Evolutionary conservation across 1,139 yeast species (phyloP), one percentile per base, ranked within the genome.

Genomic region (Taphrina betulina): DNA sequence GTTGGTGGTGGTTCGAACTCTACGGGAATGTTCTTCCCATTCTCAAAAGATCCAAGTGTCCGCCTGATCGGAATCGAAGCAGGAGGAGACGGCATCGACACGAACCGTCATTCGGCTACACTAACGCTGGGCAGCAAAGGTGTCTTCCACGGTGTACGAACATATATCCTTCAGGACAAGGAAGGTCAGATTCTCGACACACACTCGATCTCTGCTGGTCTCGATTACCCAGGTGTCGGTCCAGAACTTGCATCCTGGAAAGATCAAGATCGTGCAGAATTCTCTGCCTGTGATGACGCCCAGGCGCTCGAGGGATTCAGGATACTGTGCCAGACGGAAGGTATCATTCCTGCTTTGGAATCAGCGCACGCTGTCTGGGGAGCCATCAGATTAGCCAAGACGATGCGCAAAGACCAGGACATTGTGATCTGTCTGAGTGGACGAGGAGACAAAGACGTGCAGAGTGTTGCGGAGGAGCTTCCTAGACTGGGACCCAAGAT

Each of bases 1-100:
- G 98, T 92, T 55, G 99, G 99, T 66, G 99, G 99, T 68, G 99
- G 99, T 54, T 88, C 96, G 31, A 92, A 92, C 75, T 85, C 96
- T 52, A 82, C 95, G 38, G 99, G 99, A 69, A 81, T 92, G 80
- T 92, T 92, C 70, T 82, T 90, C 19, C 96, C 97, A 53, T 92
- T 92, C 68, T 95, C 88, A 69, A 76, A 88, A 19, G 96, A 89
- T 68, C 64, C 69, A 10, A 75, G 79, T 10, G 99, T 92, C 53
- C 80, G 80, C 67, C 75, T 94, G 69, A 73, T 89, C 51, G 99
- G 99, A 69, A 90, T 90, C 60, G 99, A 94, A 75, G 99, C 99
- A 53, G 99, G 95, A 69, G 99, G 99, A 72, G 95, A 88, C 65
- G 99, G 99, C 68, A 65, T 92, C 51, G 88, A 87, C 66, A 85